Evolutionary conservation across 2,329 filamentous ascomycete species (phyloP), one percentile per base, ranked within the genome.

Genomic region (Aspergillus pseudoglaucus): DNA sequence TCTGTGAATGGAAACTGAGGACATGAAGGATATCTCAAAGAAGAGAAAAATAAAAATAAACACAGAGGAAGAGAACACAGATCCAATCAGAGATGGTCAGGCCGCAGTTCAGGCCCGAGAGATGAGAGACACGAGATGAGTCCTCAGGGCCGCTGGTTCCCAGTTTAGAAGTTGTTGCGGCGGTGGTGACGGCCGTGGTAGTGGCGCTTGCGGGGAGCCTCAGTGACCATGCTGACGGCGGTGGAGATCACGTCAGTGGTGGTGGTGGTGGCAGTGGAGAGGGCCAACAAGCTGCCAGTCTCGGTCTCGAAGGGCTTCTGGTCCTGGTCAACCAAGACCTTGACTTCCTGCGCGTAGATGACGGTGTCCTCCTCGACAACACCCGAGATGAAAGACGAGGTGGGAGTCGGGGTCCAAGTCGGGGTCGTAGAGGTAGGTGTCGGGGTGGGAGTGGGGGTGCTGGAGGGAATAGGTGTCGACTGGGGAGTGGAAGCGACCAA

Each of bases 401-500:
- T 40, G 20, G 38, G 38, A 40, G 38, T 38, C 6, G 35, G n/a
- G n/a, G 35, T 38, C 35, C 35, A 38, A 38, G 35, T 38, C 8
- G 35, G 18, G 14, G 38, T 40, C 14, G 40, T 25, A 8, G 40
- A 22, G 15, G 40, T 42, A 12, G 40, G 17, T 3, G 39, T 41
- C 10, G 20, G 12, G 22, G 39, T 20, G 18, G 39, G 40, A 22
- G 40, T 42, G 7, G 61, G 56, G 20, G 57, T 60, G 6, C 62
- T 57, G 3, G 55, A 61, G 27, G 49, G 57, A 20, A 54, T 57
- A 2, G 53, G 44, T 15, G 50, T 54, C 32, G 57, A 54, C 6
- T 54, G 15, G n/a, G 33, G 15, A 35, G 33, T 17, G 37, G 37
- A 39, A 15, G 37, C 37, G 15, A 12, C 18, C 37, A 39, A 39